A percentile compares a stretch with the other conserved stretches of the same genome.
Evolutionary conservation across 2,329 filamentous ascomycete genomes (phyloP).

Genomic region (Aspergillus sojae): DNA sequence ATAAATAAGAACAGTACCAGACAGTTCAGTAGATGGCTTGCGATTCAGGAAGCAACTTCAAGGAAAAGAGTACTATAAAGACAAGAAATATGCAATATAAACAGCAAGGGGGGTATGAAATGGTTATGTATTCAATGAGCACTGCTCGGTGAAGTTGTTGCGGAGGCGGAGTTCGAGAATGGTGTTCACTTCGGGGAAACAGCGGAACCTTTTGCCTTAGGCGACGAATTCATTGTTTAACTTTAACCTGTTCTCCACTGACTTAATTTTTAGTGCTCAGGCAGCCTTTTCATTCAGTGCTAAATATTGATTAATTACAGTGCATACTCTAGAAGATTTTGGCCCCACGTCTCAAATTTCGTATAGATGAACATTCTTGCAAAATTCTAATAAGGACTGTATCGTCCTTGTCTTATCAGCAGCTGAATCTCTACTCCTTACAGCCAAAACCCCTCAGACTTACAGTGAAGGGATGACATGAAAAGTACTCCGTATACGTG

Average conservation of each 20-base stretch:
- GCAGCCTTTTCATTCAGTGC: background rate
- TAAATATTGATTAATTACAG: background rate
- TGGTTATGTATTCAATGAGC: background rate
- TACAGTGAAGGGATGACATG: background rate
- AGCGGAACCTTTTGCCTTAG: background rate
- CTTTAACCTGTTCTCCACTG: background rate
- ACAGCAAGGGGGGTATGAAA: background rate
- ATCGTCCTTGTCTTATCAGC: background rate
- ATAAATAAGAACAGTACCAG: conserved; percentile 16
- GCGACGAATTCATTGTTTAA: background rate
- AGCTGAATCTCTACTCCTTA: background rate
- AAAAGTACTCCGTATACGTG: background rate
- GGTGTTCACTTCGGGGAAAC: conserved; percentile 2
- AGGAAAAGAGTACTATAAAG: background rate
- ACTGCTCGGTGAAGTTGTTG: conserved; percentile 3
- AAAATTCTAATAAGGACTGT: background rate
- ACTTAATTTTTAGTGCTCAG: background rate
- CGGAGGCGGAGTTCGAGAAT: conserved; percentile 1
- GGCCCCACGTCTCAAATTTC: background rate
- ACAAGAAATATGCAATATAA: background rate
- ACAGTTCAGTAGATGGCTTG: background rate
- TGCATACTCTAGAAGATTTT: background rate
- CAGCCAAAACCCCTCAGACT: background rate
- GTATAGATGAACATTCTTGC: background rate
- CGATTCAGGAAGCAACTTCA: background rate